These are phyloP conservation scores for Macroventuria anomochaeta DNA, from an alignment of 2,329 filamentous ascomycete species.

Conservation along the genomic window DNA sequence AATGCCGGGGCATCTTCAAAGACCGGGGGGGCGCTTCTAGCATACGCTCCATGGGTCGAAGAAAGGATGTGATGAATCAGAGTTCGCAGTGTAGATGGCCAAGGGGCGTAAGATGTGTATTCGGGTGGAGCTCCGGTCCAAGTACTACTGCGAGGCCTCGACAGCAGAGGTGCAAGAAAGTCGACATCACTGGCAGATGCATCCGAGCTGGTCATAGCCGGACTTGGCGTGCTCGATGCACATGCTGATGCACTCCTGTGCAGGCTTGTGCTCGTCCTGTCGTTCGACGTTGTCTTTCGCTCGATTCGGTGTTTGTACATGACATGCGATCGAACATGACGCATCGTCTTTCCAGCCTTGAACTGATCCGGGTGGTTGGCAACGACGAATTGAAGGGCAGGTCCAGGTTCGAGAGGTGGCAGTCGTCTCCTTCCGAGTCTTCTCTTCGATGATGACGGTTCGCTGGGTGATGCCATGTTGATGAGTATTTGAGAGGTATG, in stretches of 20 bases:
- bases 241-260: constrained; percentile 16
- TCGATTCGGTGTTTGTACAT: constrained; percentile 45
- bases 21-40: constrained; percentile 31
- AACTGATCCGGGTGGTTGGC: constrained; percentile 46
- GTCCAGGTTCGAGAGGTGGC: constrained; percentile 43
- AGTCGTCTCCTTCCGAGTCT: constrained; percentile 38
- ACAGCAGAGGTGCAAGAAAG: neutral
- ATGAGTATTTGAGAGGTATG: neutral
- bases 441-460: constrained; percentile 32
- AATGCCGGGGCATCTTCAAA: constrained; percentile 33
- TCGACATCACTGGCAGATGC: neutral
- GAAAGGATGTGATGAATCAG: neutral
- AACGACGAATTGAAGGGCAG: constrained; percentile 43
- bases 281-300: constrained; percentile 18
- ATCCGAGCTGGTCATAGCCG: constrained; percentile 25
- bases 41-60: constrained; percentile 26
- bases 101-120: neutral
- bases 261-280: neutral
- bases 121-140: neutral
- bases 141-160: constrained; percentile 6
- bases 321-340: constrained; percentile 46
- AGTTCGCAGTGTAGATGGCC: neutral
- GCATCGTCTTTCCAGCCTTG: constrained; percentile 39
- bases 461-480: constrained; percentile 32
- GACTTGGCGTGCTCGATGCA: constrained; percentile 34